Base-by-base conservation (phyloP, 192 early-diverging fungal species). In the Coemansia sp. region DNA sequence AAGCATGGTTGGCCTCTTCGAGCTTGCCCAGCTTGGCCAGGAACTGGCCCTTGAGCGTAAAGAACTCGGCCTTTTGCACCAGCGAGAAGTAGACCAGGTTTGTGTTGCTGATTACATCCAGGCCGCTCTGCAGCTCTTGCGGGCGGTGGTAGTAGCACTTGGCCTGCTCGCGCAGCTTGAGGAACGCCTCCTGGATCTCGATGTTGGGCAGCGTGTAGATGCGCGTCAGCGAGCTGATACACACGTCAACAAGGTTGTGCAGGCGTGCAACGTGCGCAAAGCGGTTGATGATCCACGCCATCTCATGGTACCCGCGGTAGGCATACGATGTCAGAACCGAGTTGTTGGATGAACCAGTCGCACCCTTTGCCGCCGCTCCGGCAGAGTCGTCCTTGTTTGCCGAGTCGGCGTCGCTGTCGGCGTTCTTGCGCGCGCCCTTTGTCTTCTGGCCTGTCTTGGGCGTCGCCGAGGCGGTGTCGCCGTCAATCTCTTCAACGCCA, bases 131-230 rank as follows among this genome's bases (percentile, higher is more conserved):
- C 53, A 95, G 81, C 72, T 99, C 95, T 4, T 78, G 67, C 6
- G 92, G 85, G 32, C 87, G 87, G 37, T 91, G 83, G 71, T 92
- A 95, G 65, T 98, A 88, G 72, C 94, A 97, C 67, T 99, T 97
- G 42, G 95, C 95, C 73, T 98, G 94, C 79, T 98, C 95, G 27
- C 89, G 85, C 46, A 98, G 73, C 72, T 98, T 98, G 46, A 93
- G 55, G 58, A 99, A 99, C 3, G 94, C 94, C 66, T 98, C 97
- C 53, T 98, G 94, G 18, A 99, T 98, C 69, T 99, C 97, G 57
- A 99, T 99, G 66, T 99, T 99, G 13, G 97, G 97, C 22, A 99
- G 80, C 2, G 91, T 95, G 72, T 99, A 99, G 49, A 99, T 98
- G 57, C 94, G 94, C 60, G 88, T 91, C 28, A 99, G 80, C 23